A percentile compares a stretch with the other conserved stretches of the same genome.
These are phyloP conservation scores for Nelumbo lutea DNA, from an alignment of 164 flowering plant species.

Conservation along the genomic window DNA sequence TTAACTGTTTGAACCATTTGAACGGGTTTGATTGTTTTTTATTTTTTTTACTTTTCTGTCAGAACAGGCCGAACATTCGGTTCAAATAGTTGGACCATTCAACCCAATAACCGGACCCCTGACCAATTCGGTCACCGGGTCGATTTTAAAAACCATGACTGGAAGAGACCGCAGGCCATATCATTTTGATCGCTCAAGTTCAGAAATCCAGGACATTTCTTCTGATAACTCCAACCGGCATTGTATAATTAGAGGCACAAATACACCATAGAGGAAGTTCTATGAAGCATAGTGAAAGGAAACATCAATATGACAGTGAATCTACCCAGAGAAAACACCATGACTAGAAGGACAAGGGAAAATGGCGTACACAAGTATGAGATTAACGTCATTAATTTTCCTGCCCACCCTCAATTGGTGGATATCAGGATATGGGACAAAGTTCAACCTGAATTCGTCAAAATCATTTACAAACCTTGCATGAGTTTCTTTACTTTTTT, in stretches of 20 bases:
- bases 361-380: slow-evolving; percentile 26
- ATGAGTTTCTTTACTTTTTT: too few relatives aligned
- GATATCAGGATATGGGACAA: slow-evolving; percentile 18
- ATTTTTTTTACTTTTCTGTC: too few relatives aligned
- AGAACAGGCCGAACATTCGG: too few relatives aligned
- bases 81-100: too few relatives aligned
- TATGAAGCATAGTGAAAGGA: slow-evolving; percentile 24
- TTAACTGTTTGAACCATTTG: too few relatives aligned
- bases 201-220: slow-evolving; percentile 28
- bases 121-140: too few relatives aligned
- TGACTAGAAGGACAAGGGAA: slow-evolving; percentile 15
- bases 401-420: slow-evolving; percentile 19
- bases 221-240: slow-evolving; percentile 28
- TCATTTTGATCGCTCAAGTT: slow-evolving; percentile 33
- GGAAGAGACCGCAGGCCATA: slow-evolving; percentile 26
- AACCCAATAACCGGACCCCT: too few relatives aligned
- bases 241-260: slow-evolving; percentile 30
- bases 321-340: slow-evolving; percentile 27
- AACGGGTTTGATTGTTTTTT: too few relatives aligned
- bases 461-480: too few relatives aligned
- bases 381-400: slow-evolving; percentile 24
- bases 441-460: slow-evolving; percentile 12
- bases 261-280: slow-evolving; percentile 22
- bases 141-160: too few relatives aligned
- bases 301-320: slow-evolving; percentile 25